These are phyloP conservation scores for Neodidymelliopsis sp. DNA, from an alignment of 2,329 filamentous ascomycete species.

Conservation along the genomic window DNA sequence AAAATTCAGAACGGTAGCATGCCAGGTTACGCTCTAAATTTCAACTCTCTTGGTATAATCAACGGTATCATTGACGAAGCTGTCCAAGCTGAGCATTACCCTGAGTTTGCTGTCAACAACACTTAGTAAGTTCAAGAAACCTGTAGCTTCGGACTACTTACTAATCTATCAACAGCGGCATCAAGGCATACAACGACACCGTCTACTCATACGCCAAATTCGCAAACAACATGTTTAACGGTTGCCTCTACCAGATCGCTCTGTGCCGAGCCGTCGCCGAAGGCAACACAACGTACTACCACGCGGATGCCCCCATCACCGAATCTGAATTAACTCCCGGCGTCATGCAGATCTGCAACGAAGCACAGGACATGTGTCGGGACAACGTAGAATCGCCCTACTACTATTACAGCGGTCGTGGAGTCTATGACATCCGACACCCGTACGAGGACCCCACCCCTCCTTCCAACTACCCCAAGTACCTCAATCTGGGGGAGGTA, in stretches of 20 bases:
- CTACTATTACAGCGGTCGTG: constrained; percentile 61
- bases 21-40: constrained; percentile 59
- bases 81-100: constrained; percentile 59
- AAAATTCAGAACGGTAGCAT: constrained; percentile 60
- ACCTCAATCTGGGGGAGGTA: constrained; percentile 66
- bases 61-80: constrained; percentile 55
- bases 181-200: constrained; percentile 63
- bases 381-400: constrained; percentile 66
- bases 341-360: constrained; percentile 57
- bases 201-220: constrained; percentile 67
- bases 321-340: constrained; percentile 37
- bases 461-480: constrained; percentile 50
- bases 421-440: constrained; percentile 61
- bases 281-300: constrained; percentile 32
- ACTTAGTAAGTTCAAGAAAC: neutral
- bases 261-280: constrained; percentile 59
- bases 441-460: constrained; percentile 67
- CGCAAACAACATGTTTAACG: constrained; percentile 56
- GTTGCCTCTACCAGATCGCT: constrained; percentile 59
- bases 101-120: constrained; percentile 62
- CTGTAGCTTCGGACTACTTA: neutral
- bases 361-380: constrained; percentile 64
- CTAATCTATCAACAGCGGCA: constrained; percentile 52
- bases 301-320: constrained; percentile 25
- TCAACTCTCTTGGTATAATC: constrained; percentile 62